Percentiles rank a stretch among this genome's conserved stretches.
phyloP scores from a whole-genome alignment of 352 stramenopile genomes.

The Globisporangium parvum region DNA sequence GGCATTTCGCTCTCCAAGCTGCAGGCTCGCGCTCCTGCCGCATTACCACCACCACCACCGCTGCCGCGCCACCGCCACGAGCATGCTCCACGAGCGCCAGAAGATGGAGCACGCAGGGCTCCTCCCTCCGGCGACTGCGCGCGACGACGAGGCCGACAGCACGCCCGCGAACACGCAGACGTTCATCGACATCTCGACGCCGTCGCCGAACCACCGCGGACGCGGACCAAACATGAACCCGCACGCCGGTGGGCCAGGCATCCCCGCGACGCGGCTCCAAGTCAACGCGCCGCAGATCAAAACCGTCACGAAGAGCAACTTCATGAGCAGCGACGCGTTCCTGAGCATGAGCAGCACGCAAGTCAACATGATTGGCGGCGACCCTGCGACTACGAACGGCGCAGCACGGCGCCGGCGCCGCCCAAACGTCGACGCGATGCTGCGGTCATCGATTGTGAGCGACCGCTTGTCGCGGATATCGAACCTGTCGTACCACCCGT shows the following conservation, averaged over 20 bases:
- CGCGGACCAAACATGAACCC: conserved; percentile 12
- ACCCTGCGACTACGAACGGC: conserved; percentile 4
- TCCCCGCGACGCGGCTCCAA: conserved; percentile 11
- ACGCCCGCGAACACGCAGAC: conserved; percentile 44
- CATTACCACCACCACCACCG: no score
- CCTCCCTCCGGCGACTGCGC: conserved; percentile 9
- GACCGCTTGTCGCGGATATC: conserved; percentile 46
- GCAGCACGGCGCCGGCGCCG: conserved; percentile 40
- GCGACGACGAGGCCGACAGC: conserved; percentile 30
- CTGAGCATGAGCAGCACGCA: conserved; percentile 29
- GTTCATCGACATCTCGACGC: conserved; percentile 69
- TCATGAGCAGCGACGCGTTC: conserved; percentile 60
- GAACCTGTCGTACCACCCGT: conserved; percentile 48
- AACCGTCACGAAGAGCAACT: conserved; percentile 34
- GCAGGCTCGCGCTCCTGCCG: no score
- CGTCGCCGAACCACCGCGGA: conserved; percentile 30
- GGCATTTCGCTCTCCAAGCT: no score
- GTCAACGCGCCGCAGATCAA: conserved; percentile 21
- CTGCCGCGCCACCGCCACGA: not conserved
- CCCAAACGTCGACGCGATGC: conserved; percentile 60
- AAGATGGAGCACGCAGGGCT: conserved; percentile 32
- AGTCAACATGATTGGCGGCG: conserved; percentile 24
- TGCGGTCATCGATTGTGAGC: conserved; percentile 56
- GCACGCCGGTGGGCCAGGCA: not conserved
- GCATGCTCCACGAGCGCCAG: conserved; percentile 37